These are phyloP conservation scores for Monilinia fructigena DNA, from an alignment of 2,329 filamentous ascomycete genomes.

Conservation along the genomic window DNA sequence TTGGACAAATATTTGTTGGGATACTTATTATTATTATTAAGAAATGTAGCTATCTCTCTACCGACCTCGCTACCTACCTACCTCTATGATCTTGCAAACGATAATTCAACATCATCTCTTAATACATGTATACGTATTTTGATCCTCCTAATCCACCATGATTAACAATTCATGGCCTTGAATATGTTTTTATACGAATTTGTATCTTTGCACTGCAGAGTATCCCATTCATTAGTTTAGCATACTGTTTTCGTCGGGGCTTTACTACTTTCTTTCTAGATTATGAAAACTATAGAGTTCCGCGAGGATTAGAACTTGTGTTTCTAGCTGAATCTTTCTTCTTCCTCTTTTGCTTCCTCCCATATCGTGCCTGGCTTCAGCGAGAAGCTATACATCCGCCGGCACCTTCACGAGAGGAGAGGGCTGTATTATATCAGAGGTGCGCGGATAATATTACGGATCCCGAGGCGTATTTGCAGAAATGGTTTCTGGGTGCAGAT, in stretches of 20 bases:
- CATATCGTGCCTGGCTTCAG: slow-evolving; percentile 52
- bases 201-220: slow-evolving; percentile 50
- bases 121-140: neutral
- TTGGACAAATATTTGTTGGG: neutral
- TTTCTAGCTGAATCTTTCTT: slow-evolving; percentile 53
- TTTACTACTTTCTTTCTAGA: slow-evolving; percentile 37
- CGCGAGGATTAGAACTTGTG: slow-evolving; percentile 43
- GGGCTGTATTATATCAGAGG: slow-evolving; percentile 50
- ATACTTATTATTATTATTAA: neutral
- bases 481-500: slow-evolving; percentile 58
- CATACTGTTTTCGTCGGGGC: slow-evolving; percentile 44
- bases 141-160: slow-evolving; percentile 32
- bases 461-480: slow-evolving; percentile 51
- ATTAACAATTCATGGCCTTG: slow-evolving; percentile 39
- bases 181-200: slow-evolving; percentile 45
- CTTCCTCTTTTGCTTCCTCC: slow-evolving; percentile 54
- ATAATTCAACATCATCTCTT: neutral
- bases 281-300: slow-evolving; percentile 37
- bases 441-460: slow-evolving; percentile 54
- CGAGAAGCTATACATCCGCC: slow-evolving; percentile 51
- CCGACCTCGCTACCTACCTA: too few species aligned
- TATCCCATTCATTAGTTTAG: slow-evolving; percentile 50
- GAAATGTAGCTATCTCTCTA: too few species aligned
- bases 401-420: slow-evolving; percentile 45
- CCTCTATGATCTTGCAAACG: slow-evolving; percentile 5